Conservation (phyloP, 768 basidiomycete genomes). For the Xerocomus potaroensis region DNA sequence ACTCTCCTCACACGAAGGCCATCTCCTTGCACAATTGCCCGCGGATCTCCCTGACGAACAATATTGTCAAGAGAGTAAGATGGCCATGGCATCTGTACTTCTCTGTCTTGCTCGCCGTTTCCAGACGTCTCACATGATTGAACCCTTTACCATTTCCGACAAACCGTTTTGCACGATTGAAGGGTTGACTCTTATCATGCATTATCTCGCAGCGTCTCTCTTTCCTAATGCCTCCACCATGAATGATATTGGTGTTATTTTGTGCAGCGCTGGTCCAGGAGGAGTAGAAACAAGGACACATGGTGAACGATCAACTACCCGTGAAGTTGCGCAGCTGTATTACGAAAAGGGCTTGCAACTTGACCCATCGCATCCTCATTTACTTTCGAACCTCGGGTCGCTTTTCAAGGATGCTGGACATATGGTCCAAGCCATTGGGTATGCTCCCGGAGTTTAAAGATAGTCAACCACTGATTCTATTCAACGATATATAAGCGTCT, state of each 20-base stretch:
- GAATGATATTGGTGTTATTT: conserved; percentile 49
- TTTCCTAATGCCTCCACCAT: conserved; percentile 42
- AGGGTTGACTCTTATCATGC: conserved; percentile 40
- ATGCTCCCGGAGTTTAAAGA: conserved; percentile 6
- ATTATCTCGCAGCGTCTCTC: conserved; percentile 45
- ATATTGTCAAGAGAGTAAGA: conserved; percentile 21
- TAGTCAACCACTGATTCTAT: conserved; percentile 1
- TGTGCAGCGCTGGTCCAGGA: conserved; percentile 33
- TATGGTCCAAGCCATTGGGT: conserved; percentile 40
- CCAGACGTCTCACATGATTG: conserved; percentile 31
- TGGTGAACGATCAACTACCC: conserved; percentile 23
- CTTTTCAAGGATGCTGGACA: conserved; percentile 47
- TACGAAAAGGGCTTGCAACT: conserved; percentile 42
- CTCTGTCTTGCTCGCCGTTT: conserved; percentile 44
- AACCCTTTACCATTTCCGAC: conserved; percentile 20
- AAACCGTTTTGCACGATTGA: conserved; percentile 32
- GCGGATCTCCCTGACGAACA: conserved; percentile 27
- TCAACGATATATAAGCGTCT: conserved; percentile 29
- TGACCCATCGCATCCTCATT: conserved; percentile 44
- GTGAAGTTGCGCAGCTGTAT: conserved; percentile 39
- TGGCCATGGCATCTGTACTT: conserved; percentile 38
- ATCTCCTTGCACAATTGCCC: conserved; percentile 28
- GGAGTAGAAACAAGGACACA: conserved; percentile 19
- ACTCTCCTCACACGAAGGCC: conserved; percentile 33
- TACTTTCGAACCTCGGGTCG: conserved; percentile 48